Evolutionary conservation across 1,284 basidiomycete species (phyloP), one percentile per base, ranked within the genome.

Genomic region (Apiotrichum siamense): DNA sequence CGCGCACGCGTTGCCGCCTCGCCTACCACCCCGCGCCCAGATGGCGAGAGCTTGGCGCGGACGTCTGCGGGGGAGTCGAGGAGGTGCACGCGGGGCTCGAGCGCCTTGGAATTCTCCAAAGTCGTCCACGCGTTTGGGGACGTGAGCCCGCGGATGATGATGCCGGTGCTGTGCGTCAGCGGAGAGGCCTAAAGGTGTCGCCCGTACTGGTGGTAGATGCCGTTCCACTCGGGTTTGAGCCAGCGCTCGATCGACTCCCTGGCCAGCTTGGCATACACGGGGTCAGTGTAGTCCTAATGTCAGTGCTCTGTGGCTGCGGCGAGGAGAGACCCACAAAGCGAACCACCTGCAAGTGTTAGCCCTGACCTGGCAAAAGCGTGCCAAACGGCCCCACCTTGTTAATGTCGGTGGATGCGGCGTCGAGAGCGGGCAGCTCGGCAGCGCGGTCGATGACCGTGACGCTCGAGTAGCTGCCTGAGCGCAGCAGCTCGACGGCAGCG

Each of bases 381-480:
- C n/a, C n/a, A n/a, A 64, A 69, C 27, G 73, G 63, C 18, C 72
- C 61, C 81, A 88, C 81, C 74, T 88, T 86, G 73, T 92, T 93
- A 47, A 91, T 77, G 69, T 93, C 90, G 39, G 84, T 84, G 52
- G 85, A 87, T 0, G 88, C 86, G 3, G 83, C 87, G 67, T 91
- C 88, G 10, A 79, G 76, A 0, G 88, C 86, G 7, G 88, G 88
- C 2, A 89, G 67, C 2, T 70, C 68, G 2, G 66, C 56, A 1
- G 86, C 81, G 49, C 83, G 78, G 64, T 91, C 88, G 40, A 92
- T 76, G 4, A 93, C 69, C 1, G 83, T 87, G 49, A 92, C 77
- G 54, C 81, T 61, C 12, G 24, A 37, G 33, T 58, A 78, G 67
- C 83, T 86, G 12, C 86, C 85, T 49, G 82, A 77, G 43, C 75